phyloP scores from a whole-genome alignment of 1,284 basidiomycete species.

The Austroboletus niveus region DNA sequence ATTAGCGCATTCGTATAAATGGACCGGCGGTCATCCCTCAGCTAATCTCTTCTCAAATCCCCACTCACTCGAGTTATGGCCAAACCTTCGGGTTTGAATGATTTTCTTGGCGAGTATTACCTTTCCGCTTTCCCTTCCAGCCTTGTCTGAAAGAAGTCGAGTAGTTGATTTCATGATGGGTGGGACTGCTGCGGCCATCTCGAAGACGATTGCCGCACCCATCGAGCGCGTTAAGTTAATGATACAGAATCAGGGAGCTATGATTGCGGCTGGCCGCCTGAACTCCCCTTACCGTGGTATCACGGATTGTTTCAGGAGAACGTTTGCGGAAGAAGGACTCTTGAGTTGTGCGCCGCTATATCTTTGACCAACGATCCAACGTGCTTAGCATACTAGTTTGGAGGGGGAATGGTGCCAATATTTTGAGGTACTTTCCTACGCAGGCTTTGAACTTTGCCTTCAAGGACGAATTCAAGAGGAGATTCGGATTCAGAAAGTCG shows the following conservation, averaged over 20 bases:
- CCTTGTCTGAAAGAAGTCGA: slow-evolving; percentile 1
- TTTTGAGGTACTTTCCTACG: slow-evolving; percentile 66
- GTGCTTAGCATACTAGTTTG: slow-evolving; percentile 40
- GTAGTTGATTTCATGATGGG: slow-evolving; percentile 51
- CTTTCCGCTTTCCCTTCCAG: neutral
- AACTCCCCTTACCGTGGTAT: slow-evolving; percentile 59
- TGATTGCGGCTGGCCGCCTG: slow-evolving; percentile 57
- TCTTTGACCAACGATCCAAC: neutral
- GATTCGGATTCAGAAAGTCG: slow-evolving; percentile 52
- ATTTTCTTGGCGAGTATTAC: slow-evolving; percentile 22
- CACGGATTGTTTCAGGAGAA: slow-evolving; percentile 55
- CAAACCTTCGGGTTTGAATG: slow-evolving; percentile 8
- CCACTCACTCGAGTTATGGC: slow-evolving; percentile 27
- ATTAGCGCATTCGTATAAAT: slow-evolving; percentile 4
- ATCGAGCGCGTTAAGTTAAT: slow-evolving; percentile 73
- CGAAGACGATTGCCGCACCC: slow-evolving; percentile 70
- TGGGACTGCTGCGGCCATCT: slow-evolving; percentile 53
- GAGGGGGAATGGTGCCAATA: slow-evolving; percentile 64
- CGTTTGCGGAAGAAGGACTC: slow-evolving; percentile 54
- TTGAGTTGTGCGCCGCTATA: slow-evolving; percentile 34
- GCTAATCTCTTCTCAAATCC: slow-evolving; percentile 7
- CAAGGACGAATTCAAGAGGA: slow-evolving; percentile 47
- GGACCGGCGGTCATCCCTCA: neutral
- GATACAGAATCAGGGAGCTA: slow-evolving; percentile 64
- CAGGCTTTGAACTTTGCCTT: slow-evolving; percentile 58